Base-by-base conservation (phyloP, 108 stramenopile species). In the Skeletonema menzelii region DNA sequence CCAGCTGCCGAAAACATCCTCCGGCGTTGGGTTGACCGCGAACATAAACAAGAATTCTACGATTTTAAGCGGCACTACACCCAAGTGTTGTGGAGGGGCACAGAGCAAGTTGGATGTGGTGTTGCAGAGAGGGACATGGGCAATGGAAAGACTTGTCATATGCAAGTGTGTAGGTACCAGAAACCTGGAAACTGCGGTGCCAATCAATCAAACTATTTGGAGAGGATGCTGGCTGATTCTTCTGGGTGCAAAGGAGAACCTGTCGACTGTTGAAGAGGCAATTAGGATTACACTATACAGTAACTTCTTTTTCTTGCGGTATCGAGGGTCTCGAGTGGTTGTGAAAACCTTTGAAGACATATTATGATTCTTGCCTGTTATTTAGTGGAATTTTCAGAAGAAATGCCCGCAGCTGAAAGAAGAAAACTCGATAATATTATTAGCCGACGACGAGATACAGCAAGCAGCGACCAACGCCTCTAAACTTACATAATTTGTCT, bases 121-220 rank as follows among this genome's bases (percentile, higher is more conserved):
- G 80, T 75, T n/a, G 73, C 73, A 12, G 67, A 65, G 22, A 82
- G 62, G 38, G 38, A 49, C 19, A 66, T 59, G 30, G 66, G 56
- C n/a, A 30, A 57, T 56, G 31, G 31, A 10, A 19, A 5, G 7
- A 60, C 34, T 17, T 60, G 59, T 35, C 30, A 60, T 1, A 82
- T 74, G 19, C 73, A 75, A 63, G 80, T 82, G 6, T 82, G 80
- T 37, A 63, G 80, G 20, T 82, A 82, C 40, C 47, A 68, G 44
- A 71, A 74, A 47, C 66, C 80, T 26, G 72, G 79, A 34, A 67
- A 69, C 56, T 59, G 59, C 12, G 49, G 20, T 10, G 8, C n/a
- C 22, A 22, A 53, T 53, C 22, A 53, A 24, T 10, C 2, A 3
- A 53, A 53, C 20, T 22, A 22, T 8, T 22, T 53, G 20, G n/a